Evolutionary conservation across 177 flowering plant species (phyloP).

Genomic region (Vitis hybrid): DNA sequence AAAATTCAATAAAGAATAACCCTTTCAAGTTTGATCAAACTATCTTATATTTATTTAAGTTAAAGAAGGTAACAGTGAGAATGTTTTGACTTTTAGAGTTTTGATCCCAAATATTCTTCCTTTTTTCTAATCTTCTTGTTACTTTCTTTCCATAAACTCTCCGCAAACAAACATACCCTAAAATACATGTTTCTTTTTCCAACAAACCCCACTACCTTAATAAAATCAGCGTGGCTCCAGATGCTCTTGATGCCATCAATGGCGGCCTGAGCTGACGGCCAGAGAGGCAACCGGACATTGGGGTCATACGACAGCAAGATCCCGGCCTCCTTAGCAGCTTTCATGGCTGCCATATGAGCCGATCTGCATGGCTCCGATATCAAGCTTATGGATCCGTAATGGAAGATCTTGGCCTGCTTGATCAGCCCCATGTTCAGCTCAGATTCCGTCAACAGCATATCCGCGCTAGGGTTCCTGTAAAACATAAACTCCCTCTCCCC

Average conservation of each 20-base stretch:
- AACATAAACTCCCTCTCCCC: conserved; percentile 86
- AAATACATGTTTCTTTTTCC: too few species aligned
- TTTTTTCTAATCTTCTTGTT: too few species aligned
- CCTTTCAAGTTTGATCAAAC: too few species aligned
- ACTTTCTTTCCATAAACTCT: too few species aligned
- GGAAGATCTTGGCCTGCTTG: conserved; percentile 61
- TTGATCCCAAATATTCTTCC: too few species aligned
- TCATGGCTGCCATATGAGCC: conserved; percentile 84
- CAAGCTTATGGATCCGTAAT: conserved; percentile 81
- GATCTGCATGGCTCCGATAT: conserved; percentile 76
- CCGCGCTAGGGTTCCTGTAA: conserved; percentile 84
- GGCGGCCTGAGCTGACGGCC: conserved; percentile 72
- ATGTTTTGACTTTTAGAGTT: too few species aligned
- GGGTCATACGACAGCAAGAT: conserved; percentile 76
- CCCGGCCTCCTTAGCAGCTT: conserved; percentile 68
- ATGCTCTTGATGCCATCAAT: conserved; percentile 64
- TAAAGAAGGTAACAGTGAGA: too few species aligned
- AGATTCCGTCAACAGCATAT: conserved; percentile 66
- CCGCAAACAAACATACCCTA: too few species aligned
- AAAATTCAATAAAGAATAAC: too few species aligned
- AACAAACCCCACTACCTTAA: conserved; percentile 42
- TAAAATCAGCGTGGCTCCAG: conserved; percentile 71
- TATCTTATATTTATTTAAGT: too few species aligned
- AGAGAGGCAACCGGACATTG: conserved; percentile 62
- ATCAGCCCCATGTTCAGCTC: conserved; percentile 64